Conservation (phyloP, 805 yeast genomes). For the Candida coquimbonensis region DNA sequence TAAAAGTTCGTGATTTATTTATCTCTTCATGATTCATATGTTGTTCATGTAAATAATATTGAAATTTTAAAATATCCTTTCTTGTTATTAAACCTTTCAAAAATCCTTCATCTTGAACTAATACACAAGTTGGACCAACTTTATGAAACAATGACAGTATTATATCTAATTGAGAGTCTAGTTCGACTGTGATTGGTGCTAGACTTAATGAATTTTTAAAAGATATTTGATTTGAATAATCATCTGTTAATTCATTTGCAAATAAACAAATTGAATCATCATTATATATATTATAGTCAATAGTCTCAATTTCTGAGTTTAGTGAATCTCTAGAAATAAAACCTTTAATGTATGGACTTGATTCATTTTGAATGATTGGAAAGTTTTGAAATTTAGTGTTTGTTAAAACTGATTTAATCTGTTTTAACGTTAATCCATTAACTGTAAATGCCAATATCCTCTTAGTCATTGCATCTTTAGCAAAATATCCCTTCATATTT, state of each 20-base stretch:
- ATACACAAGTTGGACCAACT: constrained; percentile 71
- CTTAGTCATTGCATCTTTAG: constrained; percentile 58
- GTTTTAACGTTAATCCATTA: constrained; percentile 27
- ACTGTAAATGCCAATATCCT: constrained; percentile 33
- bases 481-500: constrained; percentile 40
- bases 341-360: constrained; percentile 37
- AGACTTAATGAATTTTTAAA: constrained; percentile 34
- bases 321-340: constrained; percentile 38
- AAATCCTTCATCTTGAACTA: constrained; percentile 55
- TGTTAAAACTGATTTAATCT: constrained; percentile 27
- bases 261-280: neutral
- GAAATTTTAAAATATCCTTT: constrained; percentile 72
- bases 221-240: constrained; percentile 2
- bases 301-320: constrained; percentile 23
- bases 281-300: constrained; percentile 20
- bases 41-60: constrained; percentile 25
- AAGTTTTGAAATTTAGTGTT: constrained; percentile 38
- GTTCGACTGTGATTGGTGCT: constrained; percentile 56
- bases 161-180: constrained; percentile 49
- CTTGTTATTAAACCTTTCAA: constrained; percentile 75
- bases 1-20: constrained; percentile 11
- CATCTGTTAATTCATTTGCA: constrained; percentile 8
- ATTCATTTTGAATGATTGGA: constrained; percentile 43
- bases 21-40: constrained; percentile 6
- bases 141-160: constrained; percentile 64